Evolutionary conservation across 305 asterid species (phyloP), one percentile per base, ranked within the genome.

Genomic region (Solanum hybrid): DNA sequence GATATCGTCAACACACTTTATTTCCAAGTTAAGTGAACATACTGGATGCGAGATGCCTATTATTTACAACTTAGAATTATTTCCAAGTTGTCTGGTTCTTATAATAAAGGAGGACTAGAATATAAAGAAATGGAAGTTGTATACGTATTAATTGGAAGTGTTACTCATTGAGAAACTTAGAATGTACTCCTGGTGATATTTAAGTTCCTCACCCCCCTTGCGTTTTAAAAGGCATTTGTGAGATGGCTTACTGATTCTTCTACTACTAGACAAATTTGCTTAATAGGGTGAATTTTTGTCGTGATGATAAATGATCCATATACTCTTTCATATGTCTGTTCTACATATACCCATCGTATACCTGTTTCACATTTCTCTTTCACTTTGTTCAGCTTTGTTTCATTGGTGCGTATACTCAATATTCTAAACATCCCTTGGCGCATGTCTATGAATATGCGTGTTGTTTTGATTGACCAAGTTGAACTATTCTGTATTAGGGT

Each of bases 401-500:
- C 33, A 0, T 86, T 10, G 27, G 37, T 61, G n/a, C 13, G 14
- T 86, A 65, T 70, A 36, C 72, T 7, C 37, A 14, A 45, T 39
- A 82, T 39, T 27, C 9, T 41, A 26, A 24, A 82, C 38, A 45
- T 83, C 3, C 11, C 39, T 83, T 29, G 75, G 88, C 36, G 3
- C 3, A 31, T 29, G 33, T 27, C 5, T 51, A 17, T 51, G 68
- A 83, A 1, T 45, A 45, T 84, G 38, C 7, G 5, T 31, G 89
- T 13, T 72, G 33, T 72, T 36, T 85, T 68, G 65, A 27, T 89
- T 68, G 27, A 12, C 72, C 38, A 15, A 89, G 51, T 81, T 75
- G 14, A 65, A 68, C 17, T 73, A 26, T 39, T 77, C n/a, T 9
- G 38, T 82, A 13, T 88, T 78, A 97, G 99, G 99, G 99, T 84